Evolutionary conservation across 768 basidiomycete genomes (phyloP).

Genomic region (Hericium rajendrae): DNA sequence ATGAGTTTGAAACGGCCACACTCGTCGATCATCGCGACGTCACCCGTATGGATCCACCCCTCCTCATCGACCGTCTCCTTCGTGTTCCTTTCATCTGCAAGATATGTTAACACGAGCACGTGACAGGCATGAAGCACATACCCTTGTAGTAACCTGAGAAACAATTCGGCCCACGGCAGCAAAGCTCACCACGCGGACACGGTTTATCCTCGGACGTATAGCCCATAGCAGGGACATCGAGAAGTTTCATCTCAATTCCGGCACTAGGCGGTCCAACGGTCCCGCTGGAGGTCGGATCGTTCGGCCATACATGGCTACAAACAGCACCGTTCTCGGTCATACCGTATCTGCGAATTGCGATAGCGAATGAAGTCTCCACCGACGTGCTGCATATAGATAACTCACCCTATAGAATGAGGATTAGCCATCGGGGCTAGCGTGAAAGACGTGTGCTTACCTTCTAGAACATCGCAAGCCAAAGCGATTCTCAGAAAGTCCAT

Average conservation of each 20-base stretch:
- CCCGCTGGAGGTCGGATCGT: constrained; percentile 59
- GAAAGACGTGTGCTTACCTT: constrained; percentile 42
- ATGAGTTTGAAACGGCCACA: constrained; percentile 81
- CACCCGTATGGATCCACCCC: constrained; percentile 90
- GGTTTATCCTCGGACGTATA: constrained; percentile 85
- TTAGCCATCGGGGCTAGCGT: not conserved
- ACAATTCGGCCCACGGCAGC: constrained; percentile 53
- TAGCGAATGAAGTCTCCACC: not conserved
- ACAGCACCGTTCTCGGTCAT: constrained; percentile 81
- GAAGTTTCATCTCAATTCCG: constrained; percentile 71
- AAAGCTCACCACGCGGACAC: constrained; percentile 84
- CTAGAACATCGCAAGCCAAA: constrained; percentile 60
- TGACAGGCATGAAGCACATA: constrained; percentile 18
- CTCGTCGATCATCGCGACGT: constrained; percentile 75
- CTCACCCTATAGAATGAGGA: not conserved
- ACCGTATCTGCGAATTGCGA: constrained; percentile 45
- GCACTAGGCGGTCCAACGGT: constrained; percentile 78
- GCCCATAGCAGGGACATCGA: constrained; percentile 85
- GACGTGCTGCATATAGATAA: not conserved
- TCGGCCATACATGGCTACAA: constrained; percentile 42
- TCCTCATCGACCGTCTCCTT: constrained; percentile 70
- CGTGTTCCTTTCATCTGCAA: constrained; percentile 73
- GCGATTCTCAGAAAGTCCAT: constrained; percentile 88
- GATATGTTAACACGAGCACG: not conserved
- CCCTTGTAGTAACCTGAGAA: constrained; percentile 74